Base-by-base conservation (phyloP, 306 rosid species). In the Fagus sylvatica region DNA sequence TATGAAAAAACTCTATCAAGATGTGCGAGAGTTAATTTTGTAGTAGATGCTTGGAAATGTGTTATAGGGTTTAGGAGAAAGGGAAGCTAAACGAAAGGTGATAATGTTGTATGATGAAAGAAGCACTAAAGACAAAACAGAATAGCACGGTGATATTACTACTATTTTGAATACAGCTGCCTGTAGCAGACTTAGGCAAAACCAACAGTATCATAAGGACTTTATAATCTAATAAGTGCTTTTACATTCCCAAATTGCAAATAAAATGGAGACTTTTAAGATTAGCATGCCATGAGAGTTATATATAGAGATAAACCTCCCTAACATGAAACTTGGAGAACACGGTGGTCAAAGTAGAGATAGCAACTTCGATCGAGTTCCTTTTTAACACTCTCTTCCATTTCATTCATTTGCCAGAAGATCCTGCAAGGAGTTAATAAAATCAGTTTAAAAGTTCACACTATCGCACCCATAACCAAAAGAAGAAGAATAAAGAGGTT, bases 351-450 rank as follows among this genome's bases (percentile, higher is more conserved):
- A 39, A 66, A 51, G 39, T 30, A 30, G 60, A 42, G 43, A 42
- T 22, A 17, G 67, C 65, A 72, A 56, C 78, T 53, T 72, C 78
- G 66, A 72, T 66, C 61, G 32, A 64, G 28, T 15, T 53, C 6
- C 22, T 46, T 41, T 17, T 36, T 9, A 32, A 30, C 48, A 43
- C 16, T 34, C 68, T 69, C 69, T 65, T 46, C 64, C 71, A 72
- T 11, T 71, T 42, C 33, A 34, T 65, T 76, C 74, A 81, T 71
- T 72, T 51, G 57, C 71, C 71, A 72, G 64, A 69, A 62, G 74
- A 81, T 49, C 81, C 85, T 82, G 75, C 85, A 82, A 67, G 15
- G 33, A 22, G 64, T 22, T 54, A 28, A 28, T 22, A 32, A 7
- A 57, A 9, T 57, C 64, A 57, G 15, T 57, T 28, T 4, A 28